Base-by-base conservation (phyloP, 768 basidiomycete genomes). In the Lactarius indigo region DNA sequence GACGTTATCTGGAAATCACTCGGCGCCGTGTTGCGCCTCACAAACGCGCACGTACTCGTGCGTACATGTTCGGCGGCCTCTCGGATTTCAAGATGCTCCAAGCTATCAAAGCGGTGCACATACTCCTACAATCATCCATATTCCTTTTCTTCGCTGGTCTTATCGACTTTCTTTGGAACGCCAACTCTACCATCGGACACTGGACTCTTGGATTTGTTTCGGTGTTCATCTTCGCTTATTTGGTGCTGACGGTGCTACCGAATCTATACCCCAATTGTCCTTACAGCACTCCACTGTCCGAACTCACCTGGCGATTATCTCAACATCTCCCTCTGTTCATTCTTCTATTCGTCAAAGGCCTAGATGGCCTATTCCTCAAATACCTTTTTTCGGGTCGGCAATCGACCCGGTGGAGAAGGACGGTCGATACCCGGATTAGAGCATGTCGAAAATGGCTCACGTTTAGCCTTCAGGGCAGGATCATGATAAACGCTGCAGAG, bases 241-340 rank as follows among this genome's bases (percentile, higher is more conserved):
- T 20, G 4, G 37, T 3, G 6, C 9, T 37, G 18, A 42, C 28
- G 2, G 9, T 37, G 9, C 13, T 50, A 13, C 47, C 47, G 23
- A 12, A 50, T 5, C 1, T 59, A 17, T n/a, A 52, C 20, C 50
- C 56, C 52, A 47, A 64, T 31, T 59, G 26, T 26, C 57, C 63
- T 0, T 59, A 64, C 41, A 35, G 63, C 33, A 67, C 66, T 1
- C 57, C 63, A 17, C 5, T 63, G 2, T 57, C 65, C 42, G 56
- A 60, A 30, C 10, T 61, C 2, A 20, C 44, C 4, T 57, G 57
- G 41, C 37, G 30, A 17, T 15, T 47, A 39, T 61, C 33, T 26
- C 54, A 57, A 3, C 47, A 3, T 57, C 18, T 56, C 30, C 15
- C 23, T 35, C 15, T 42, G 47, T 28, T 5, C 17, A 12, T 10